Evolutionary conservation across 768 basidiomycete genomes (phyloP), one percentile per base, ranked within the genome.

Genomic region (Candolleomyces eurysporus): DNA sequence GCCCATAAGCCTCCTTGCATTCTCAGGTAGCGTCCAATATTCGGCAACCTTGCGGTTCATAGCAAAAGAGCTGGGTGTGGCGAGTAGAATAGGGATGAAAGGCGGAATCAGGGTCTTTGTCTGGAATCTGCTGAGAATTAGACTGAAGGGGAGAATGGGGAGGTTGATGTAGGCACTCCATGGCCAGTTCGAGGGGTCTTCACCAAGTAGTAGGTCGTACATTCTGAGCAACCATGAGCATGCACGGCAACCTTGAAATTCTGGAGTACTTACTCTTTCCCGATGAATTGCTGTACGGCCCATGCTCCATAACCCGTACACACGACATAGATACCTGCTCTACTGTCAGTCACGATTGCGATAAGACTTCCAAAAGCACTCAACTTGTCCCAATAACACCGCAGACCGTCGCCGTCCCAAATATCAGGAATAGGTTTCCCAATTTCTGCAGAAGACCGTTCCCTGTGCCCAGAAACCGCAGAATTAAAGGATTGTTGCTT

Each of bases 121-220:
- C 19, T 75, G 46, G 48, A 86, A 78, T 45, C 88, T 86, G 36
- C 88, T 83, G 32, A 84, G 72, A 67, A 92, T 78, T 63, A 93
- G 85, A 30, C 82, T 79, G 48, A 91, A 69, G 0, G 91, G 90
- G 45, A 93, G 79, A 39, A 89, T 72, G 7, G 89, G 90, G 16
- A 93, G 84, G 69, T 92, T 88, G 68, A 91, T 70, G 74, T 82
- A 90, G 42, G 89, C 88, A 49, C 86, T 83, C 84, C 85, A 87
- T 1, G 89, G 86, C 91, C 91, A 93, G 57, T 86, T 84, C 45
- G 76, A 74, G 0, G 86, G 86, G 67, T 92, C 87, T 62, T 88
- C 82, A 0, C 88, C 85, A 16, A 92, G 72, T 39, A 92, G 76
- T 19, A 84, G 63, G 55, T 85, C 79, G 66, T 82, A 90, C 82